Evolutionary conservation across 352 stramenopile genomes (phyloP), one percentile per base, ranked within the genome.

Genomic region (Pelagophyceae sp.): DNA sequence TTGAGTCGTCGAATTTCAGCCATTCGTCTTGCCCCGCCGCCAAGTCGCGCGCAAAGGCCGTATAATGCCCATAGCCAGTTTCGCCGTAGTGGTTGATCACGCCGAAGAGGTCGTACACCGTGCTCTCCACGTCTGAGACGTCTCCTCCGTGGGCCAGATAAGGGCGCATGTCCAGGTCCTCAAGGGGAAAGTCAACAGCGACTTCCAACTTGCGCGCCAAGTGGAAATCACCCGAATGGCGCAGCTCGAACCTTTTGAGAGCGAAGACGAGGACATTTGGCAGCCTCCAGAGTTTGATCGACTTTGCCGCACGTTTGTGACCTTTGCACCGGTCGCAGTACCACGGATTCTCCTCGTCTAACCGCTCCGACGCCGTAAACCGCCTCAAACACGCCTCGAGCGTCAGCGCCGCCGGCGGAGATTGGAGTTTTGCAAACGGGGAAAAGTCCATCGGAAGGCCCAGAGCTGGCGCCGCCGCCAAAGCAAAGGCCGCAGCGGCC

Each of bases 21-120:
- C 33, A 74, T 2, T 64, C 40, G 33, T 38, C 31, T 0, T 6
- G 11, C 60, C 15, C 15, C 32, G 40, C 0, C 37, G 3, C 27
- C 15, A 45, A 35, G 40, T 67, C 61, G 51, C 60, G 69, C 20
- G 23, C 61, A 31, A 71, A 93, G 35, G 91, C 90, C 23, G 91
- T 96, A 81, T 96, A 96, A 81, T 96, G 91, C 25, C 91, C 91
- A 74, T 92, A 95, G 40, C 88, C 90, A 86, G 93, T 93, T 71
- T 85, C 86, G 54, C 91, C 91, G 67, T 93, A 94, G 83, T 96
- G 91, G 77, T 96, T 95, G 78, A 87, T 91, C 69, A 95, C 90
- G 20, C 87, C 91, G 67, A 93, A 95, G 19, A 95, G 79, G 80
- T 95, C 89, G 81, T 95, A 96, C 5, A 91, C 63, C 60, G 86